A percentile compares a stretch with the other conserved stretches of the same genome.
Conservation (phyloP, 352 stramenopile genomes). For the Phytophthora tubulina region DNA sequence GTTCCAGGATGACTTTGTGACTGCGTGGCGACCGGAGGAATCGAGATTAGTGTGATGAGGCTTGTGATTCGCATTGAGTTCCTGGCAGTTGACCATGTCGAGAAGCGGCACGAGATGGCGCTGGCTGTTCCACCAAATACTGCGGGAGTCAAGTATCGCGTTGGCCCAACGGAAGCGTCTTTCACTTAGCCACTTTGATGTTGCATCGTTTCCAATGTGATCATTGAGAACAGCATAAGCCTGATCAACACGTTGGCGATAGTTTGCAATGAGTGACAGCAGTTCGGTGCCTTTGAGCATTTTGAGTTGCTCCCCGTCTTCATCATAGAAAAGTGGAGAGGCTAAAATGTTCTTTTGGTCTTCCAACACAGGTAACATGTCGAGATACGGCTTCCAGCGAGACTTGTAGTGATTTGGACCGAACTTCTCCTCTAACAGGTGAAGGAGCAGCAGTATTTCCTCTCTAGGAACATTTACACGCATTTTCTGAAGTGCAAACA, state of each 20-base stretch:
- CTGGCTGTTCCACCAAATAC: constrained; percentile 94
- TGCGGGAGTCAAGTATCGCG: constrained; percentile 90
- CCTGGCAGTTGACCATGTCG: constrained; percentile 94
- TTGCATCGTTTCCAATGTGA: constrained; percentile 8
- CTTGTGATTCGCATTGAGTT: constrained; percentile 50
- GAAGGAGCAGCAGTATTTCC: constrained; percentile 68
- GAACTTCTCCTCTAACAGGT: constrained; percentile 88
- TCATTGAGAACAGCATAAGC: constrained; percentile 20
- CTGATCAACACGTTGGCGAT: constrained; percentile 42
- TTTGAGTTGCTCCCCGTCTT: constrained; percentile 59
- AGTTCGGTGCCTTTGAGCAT: constrained; percentile 61
- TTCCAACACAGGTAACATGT: constrained; percentile 69
- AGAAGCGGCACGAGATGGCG: constrained; percentile 94
- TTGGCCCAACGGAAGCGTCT: constrained; percentile 83
- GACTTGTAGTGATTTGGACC: constrained; percentile 50
- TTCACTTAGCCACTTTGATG: constrained; percentile 60
- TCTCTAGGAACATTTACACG: constrained; percentile 45
- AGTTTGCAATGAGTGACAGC: constrained; percentile 43
- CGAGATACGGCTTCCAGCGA: constrained; percentile 89
- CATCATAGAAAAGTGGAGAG: constrained; percentile 66
- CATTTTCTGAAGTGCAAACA: constrained; percentile 30
- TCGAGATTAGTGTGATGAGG: constrained; percentile 64
- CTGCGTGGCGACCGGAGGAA: constrained; percentile 47
- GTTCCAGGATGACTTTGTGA: constrained; percentile 76
- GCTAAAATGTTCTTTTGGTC: constrained; percentile 15